phyloP scores from a whole-genome alignment of 2,329 filamentous ascomycete genomes.

The Coniochaeta prunicola region DNA sequence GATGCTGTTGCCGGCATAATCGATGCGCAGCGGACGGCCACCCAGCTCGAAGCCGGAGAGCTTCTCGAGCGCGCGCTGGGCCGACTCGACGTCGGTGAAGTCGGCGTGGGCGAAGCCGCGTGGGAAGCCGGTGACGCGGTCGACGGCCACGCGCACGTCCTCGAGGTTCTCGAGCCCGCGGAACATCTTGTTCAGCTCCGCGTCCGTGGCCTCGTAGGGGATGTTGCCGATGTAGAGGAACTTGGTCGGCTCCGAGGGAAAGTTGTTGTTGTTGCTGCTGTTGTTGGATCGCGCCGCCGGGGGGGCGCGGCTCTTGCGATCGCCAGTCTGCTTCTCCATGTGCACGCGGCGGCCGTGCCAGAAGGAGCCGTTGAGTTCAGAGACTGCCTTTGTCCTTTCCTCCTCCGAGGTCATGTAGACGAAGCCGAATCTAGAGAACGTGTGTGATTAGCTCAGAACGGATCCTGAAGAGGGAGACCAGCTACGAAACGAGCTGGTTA shows the following conservation, averaged over 20 bases:
- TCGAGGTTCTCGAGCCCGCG: conserved; percentile 59
- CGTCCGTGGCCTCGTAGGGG: conserved; percentile 77
- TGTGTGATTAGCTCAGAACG: not conserved
- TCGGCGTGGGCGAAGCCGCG: conserved; percentile 81
- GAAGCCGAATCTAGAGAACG: conserved; percentile 22
- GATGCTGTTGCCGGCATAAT: conserved; percentile 41
- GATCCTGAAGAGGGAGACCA: not conserved
- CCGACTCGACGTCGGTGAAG: conserved; percentile 61
- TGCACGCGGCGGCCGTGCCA: conserved; percentile 29
- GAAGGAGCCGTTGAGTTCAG: conserved; percentile 24
- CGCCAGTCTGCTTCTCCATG: not conserved
- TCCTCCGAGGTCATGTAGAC: conserved; percentile 19
- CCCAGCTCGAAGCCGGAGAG: conserved; percentile 54
- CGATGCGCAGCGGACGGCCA: conserved; percentile 57
- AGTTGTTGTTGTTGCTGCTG: not conserved
- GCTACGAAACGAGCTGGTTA: not conserved
- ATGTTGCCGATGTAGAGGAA: conserved; percentile 75
- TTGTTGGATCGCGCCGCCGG: not conserved
- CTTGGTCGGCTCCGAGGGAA: conserved; percentile 13
- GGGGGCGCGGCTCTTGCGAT: not conserved
- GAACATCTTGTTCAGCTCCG: conserved; percentile 75
- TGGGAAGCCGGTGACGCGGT: conserved; percentile 71
- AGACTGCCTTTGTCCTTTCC: conserved; percentile 15
- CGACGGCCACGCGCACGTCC: conserved; percentile 76
- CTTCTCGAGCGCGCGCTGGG: conserved; percentile 49